Conservation (phyloP, 2,329 filamentous ascomycete genomes). For the Pseudogymnoascus sp. region DNA sequence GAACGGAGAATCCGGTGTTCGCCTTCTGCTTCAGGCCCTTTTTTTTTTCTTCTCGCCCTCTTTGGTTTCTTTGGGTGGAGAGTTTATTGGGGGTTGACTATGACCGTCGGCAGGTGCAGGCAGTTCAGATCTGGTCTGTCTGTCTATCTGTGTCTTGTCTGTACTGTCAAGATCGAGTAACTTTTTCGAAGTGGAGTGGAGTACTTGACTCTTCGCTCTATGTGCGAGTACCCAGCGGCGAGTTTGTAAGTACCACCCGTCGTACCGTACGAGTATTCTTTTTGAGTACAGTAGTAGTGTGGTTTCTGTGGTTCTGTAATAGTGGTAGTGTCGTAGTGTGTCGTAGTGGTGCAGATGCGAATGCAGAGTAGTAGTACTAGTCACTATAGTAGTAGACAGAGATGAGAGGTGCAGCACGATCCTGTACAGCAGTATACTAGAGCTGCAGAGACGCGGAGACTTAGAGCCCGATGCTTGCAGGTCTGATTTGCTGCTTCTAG, state of each 20-base stretch:
- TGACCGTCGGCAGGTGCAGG: background rate
- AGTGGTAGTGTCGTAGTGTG: background rate
- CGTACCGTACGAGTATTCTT: background rate
- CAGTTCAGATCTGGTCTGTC: background rate
- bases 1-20: background rate
- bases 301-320: background rate
- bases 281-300: background rate
- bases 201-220: background rate
- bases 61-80: background rate
- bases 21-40: background rate
- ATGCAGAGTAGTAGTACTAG: background rate
- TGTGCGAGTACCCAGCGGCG: background rate
- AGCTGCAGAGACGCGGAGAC: background rate
- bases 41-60: background rate
- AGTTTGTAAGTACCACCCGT: background rate
- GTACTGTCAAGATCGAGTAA: background rate
- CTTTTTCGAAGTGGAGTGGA: background rate
- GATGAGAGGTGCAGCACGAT: background rate
- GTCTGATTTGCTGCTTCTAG: too few species aligned
- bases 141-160: background rate
- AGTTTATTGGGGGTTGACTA: background rate
- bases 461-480: background rate
- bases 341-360: background rate
- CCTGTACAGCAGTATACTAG: background rate
- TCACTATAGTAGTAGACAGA: background rate